Evolutionary conservation across 441 rosid species (phyloP).

Genomic region (Bruguiera hainesii): DNA sequence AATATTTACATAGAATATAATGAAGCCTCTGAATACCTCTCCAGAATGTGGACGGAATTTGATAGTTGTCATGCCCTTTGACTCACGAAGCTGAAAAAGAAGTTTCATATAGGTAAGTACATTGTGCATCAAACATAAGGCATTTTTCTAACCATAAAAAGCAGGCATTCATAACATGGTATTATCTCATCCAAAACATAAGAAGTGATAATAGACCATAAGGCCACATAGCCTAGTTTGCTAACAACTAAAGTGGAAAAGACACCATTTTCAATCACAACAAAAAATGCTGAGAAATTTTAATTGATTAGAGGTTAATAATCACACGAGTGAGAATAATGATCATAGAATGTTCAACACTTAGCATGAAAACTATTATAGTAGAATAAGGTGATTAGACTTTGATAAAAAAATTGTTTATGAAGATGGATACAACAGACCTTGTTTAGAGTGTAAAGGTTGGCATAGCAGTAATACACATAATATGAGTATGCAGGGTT

Average conservation of each 20-base stretch:
- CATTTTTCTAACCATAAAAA: not conserved
- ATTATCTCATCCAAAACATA: not conserved
- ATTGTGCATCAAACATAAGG: slow-evolving; percentile 8
- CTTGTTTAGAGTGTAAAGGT: slow-evolving; percentile 91
- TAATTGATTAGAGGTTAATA: not conserved
- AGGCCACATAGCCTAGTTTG: not conserved
- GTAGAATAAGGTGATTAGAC: not conserved
- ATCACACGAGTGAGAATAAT: not conserved
- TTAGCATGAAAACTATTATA: not conserved
- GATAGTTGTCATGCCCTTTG: slow-evolving; percentile 97
- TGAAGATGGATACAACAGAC: slow-evolving; percentile 18
- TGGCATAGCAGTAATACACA: slow-evolving; percentile 94
- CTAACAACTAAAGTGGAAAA: not conserved
- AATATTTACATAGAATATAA: slow-evolving; percentile 3
- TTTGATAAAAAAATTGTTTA: not conserved
- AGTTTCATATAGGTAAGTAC: slow-evolving; percentile 16
- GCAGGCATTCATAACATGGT: not conserved
- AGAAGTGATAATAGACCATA: not conserved
- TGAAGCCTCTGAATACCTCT: slow-evolving; percentile 51
- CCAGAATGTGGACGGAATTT: slow-evolving; percentile 95
- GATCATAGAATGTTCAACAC: not conserved
- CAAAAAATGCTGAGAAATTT: not conserved
- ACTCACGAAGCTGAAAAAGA: slow-evolving; percentile 85
- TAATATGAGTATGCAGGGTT: slow-evolving; percentile 97
- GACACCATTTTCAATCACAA: not conserved